phyloP scores from a whole-genome alignment of 2,329 filamentous ascomycete species.

The Dothidotthia symphoricarpi region DNA sequence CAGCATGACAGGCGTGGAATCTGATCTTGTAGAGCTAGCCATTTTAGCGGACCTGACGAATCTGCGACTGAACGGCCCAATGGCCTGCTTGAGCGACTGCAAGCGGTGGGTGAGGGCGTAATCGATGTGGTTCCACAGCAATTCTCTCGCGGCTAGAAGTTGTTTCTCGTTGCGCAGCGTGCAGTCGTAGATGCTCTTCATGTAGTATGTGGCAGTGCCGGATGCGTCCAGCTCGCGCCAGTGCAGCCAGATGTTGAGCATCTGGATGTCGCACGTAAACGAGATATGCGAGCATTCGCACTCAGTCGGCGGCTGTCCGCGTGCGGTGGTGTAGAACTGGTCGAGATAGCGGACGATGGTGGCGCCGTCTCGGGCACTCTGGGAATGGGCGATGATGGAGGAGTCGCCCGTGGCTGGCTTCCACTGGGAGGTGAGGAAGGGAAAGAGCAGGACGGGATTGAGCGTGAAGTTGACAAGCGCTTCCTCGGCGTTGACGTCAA shows the following conservation, averaged over 20 bases:
- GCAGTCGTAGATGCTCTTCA: conserved; percentile 11
- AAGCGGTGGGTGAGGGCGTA: conserved; percentile 7
- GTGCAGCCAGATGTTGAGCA: conserved; percentile 10
- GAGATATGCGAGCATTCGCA: conserved; percentile 9
- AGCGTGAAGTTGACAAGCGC: conserved; percentile 9
- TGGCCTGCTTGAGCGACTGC: conserved; percentile 6
- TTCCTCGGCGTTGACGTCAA: conserved; percentile 4
- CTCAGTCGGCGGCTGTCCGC: conserved; percentile 2
- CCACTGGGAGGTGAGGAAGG: conserved; percentile 6
- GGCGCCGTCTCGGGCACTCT: background rate
- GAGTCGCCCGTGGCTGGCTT: background rate
- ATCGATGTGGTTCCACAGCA: conserved; percentile 11
- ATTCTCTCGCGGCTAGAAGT: conserved; percentile 6
- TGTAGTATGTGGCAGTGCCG: conserved; percentile 6
- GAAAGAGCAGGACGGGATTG: conserved; percentile 3
- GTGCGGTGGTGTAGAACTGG: conserved; percentile 1
- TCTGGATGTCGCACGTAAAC: conserved; percentile 9
- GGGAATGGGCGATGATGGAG: background rate
- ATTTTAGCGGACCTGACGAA: too few species aligned
- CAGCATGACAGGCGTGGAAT: too few species aligned
- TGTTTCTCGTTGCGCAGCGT: conserved; percentile 9
- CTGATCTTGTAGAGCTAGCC: too few species aligned
- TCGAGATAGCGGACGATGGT: background rate
- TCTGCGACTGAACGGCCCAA: too few species aligned
- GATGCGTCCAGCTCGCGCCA: conserved; percentile 8